Evolutionary conservation across 2,329 filamentous ascomycete genomes (phyloP), one percentile per base, ranked within the genome.

Genomic region (Canariomyces notabilis): DNA sequence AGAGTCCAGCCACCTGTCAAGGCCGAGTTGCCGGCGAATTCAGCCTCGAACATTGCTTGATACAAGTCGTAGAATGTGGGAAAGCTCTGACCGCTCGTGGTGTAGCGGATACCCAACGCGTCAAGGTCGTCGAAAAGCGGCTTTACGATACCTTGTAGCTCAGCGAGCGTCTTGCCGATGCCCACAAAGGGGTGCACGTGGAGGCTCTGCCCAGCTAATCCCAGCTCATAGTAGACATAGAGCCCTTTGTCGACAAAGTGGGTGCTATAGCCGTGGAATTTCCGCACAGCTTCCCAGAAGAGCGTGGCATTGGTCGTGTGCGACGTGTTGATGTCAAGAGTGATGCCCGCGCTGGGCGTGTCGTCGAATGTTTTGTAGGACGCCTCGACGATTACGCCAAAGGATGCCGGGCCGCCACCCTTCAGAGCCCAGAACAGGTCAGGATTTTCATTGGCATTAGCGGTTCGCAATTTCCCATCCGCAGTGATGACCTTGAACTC

Each of bases 361-460:
- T 76, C 75, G 0, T 67, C 61, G 55, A 77, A 71, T 0, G 73
- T 72, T 58, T 76, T 79, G 49, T 74, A 77, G 51, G 26, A 74
- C 66, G 48, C 70, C 6, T 63, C 59, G 5, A 76, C 61, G 6
- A 79, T 71, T 6, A 80, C 65, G 2, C 67, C 77, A 49, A 73
- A 80, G 3, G 68, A 74, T 2, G 73, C 72, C 1, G 70, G 72
- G 1, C 77, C 75, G 7, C 76, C 75, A 6, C 75, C 75, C 38
- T 65, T 64, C 1, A 79, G 61, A 6, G 76, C 77, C 76, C 76
- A 82, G 61, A 76, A 80, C 1, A 81, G 64, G 42, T 80, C 76
- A 0, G 64, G 37, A 49, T 79, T 72, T 18, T 68, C 52, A 2
- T 63, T 57, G 8, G 60, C 62, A 16, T 66, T 69, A 6, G 74